Percentiles rank a stretch among this genome's conserved stretches.
Evolutionary conservation across 495 filamentous ascomycete genomes (phyloP).

Genomic region (Aspergillus olivimuriae): DNA sequence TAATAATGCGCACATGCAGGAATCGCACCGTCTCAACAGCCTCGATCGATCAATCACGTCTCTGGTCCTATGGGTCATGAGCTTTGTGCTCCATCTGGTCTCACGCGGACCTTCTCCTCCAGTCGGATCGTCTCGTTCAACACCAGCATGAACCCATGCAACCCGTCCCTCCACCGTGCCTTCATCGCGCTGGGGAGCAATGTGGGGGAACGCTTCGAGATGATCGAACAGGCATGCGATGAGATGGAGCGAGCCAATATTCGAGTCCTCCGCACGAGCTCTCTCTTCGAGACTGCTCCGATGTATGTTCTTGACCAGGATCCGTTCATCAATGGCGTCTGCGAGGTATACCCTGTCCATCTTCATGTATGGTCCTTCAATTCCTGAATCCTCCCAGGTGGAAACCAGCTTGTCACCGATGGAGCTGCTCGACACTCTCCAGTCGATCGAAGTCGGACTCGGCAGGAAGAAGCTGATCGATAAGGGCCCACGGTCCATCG

Average conservation of each 20-base stretch:
- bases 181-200: conserved; percentile 93
- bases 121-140: conserved; percentile 12
- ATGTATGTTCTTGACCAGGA: conserved; percentile 94
- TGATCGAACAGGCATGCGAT: conserved; percentile 75
- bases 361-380: neutral
- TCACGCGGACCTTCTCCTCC: conserved; percentile 22
- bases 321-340: conserved; percentile 86
- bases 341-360: conserved; percentile 84
- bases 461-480: conserved; percentile 80
- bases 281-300: conserved; percentile 86
- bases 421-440: conserved; percentile 69
- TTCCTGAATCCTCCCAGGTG: conserved; percentile 47
- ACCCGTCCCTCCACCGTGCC: conserved; percentile 42
- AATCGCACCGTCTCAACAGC: too few species aligned
- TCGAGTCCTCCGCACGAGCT: conserved; percentile 71
- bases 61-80: too few species aligned
- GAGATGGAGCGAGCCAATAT: conserved; percentile 68
- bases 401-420: conserved; percentile 72
- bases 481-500: conserved; percentile 89
- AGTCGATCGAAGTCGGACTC: conserved; percentile 71
- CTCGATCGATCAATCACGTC: too few species aligned
- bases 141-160: conserved; percentile 20
- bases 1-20: too few species aligned
- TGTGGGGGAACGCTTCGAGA: conserved; percentile 73
- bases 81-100: neutral